Conservation (phyloP, 176 grass and related monocot species). For the Carex scoparia region DNA sequence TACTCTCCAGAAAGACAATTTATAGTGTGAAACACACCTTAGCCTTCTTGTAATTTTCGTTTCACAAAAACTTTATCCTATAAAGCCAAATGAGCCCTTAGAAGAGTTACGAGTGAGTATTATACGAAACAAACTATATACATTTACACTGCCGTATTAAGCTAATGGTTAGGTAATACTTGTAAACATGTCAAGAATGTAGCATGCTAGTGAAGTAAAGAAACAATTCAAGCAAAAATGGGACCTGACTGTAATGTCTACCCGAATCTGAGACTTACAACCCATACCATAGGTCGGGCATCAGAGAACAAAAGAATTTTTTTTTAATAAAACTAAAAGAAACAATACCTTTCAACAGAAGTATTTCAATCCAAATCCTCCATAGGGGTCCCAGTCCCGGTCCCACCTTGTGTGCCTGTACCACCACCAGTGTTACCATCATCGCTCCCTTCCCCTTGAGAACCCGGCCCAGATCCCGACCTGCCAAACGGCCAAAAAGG, state of each 20-base stretch:
- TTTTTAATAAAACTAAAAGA: neutral
- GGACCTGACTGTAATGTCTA: neutral
- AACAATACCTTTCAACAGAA: neutral
- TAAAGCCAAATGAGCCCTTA: neutral
- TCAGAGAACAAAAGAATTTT: neutral
- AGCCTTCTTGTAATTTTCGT: neutral
- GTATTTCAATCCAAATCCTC: conserved; percentile 79
- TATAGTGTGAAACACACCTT: neutral
- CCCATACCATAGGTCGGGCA: too few species aligned
- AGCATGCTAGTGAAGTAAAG: neutral
- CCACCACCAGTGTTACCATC: neutral
- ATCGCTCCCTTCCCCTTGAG: neutral
- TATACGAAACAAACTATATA: neutral
- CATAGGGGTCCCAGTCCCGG: conserved; percentile 23
- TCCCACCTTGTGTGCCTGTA: conserved; percentile 22
- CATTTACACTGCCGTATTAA: neutral
- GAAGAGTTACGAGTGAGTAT: neutral
- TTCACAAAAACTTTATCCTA: neutral
- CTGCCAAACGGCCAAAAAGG: conserved; percentile 34
- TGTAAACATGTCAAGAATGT: neutral
- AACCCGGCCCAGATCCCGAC: conserved; percentile 19
- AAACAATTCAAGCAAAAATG: neutral
- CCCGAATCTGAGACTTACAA: neutral
- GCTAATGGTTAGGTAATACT: neutral
- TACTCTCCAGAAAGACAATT: neutral